Conservation (phyloP, 129 eudicot genomes). For the Chrysanthemum lavandulifolium region DNA sequence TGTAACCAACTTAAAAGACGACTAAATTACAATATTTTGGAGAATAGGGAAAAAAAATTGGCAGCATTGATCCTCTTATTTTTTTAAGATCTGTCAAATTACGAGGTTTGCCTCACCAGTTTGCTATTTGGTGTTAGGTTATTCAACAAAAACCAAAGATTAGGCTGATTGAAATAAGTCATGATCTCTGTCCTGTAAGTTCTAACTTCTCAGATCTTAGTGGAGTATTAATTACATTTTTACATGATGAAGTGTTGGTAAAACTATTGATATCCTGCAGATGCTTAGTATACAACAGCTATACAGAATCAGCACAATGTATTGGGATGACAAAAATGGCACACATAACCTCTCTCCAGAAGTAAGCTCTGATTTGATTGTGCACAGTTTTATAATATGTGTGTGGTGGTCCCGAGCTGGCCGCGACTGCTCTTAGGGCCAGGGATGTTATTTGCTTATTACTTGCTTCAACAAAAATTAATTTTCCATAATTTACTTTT, state of each 20-base stretch:
- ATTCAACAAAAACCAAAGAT: slow-evolving; percentile 79
- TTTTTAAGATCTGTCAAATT: too few species aligned
- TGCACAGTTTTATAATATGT: neutral
- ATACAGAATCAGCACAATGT: slow-evolving; percentile 94
- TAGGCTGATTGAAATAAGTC: slow-evolving; percentile 77
- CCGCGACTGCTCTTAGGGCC: too few species aligned
- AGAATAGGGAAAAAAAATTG: neutral
- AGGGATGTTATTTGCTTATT: too few species aligned
- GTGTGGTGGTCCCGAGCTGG: neutral
- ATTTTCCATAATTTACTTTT: too few species aligned
- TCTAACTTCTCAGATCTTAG: slow-evolving; percentile 13
- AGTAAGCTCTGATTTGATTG: slow-evolving; percentile 38
- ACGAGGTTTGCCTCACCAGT: neutral
- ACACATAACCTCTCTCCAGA: slow-evolving; percentile 82
- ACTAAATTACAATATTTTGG: neutral
- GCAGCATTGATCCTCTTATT: too few species aligned
- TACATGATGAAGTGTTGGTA: slow-evolving; percentile 21
- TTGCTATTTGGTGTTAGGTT: slow-evolving; percentile 50
- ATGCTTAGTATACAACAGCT: slow-evolving; percentile 89
- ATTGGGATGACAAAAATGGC: slow-evolving; percentile 96
- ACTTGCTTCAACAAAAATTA: too few species aligned
- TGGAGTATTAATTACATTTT: slow-evolving; percentile 2
- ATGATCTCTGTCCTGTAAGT: slow-evolving; percentile 93
- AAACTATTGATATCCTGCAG: slow-evolving; percentile 37
- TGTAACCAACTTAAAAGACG: too few species aligned